phyloP scores from a whole-genome alignment of 208 protist genomes.

The Zelonia costaricensis region DNA sequence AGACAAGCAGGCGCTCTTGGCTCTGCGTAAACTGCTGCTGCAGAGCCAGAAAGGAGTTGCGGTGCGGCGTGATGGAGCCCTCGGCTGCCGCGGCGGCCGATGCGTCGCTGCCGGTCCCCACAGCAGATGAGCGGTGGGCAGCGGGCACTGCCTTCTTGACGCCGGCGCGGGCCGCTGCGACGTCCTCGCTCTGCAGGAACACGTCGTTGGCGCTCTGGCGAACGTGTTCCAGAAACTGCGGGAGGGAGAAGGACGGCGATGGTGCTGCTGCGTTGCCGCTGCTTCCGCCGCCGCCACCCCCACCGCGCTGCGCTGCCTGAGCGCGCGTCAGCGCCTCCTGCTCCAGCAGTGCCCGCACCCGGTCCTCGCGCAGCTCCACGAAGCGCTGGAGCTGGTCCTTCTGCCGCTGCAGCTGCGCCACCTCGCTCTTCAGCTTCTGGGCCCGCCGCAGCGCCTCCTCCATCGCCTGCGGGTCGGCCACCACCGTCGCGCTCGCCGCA shows the following conservation, averaged over 20 bases:
- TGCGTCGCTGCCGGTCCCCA: too few relatives aligned
- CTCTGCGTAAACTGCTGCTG: constrained; percentile 32
- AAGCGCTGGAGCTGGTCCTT: constrained; percentile 75
- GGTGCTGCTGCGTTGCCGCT: constrained; percentile 4
- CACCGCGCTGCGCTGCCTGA: neutral
- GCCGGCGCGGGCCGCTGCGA: constrained; percentile 7
- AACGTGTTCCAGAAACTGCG: constrained; percentile 29
- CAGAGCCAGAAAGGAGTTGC: constrained; percentile 26
- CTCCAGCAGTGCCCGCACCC: constrained; percentile 53
- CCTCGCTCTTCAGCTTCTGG: constrained; percentile 75
- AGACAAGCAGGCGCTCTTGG: constrained; percentile 31
- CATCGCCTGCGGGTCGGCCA: constrained; percentile 63
- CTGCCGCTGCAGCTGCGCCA: constrained; percentile 66
- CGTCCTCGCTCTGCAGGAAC: constrained; percentile 23
- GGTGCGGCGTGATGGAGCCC: constrained; percentile 22
- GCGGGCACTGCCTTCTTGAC: too few relatives aligned
- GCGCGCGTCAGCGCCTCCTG: constrained; percentile 35
- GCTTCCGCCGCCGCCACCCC: neutral
- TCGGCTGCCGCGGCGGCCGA: neutral
- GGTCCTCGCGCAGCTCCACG: constrained; percentile 63
- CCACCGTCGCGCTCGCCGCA: constrained; percentile 60
- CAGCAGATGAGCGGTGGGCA: too few relatives aligned
- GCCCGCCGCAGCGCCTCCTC: constrained; percentile 53
- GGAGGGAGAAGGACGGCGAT: constrained; percentile 10
- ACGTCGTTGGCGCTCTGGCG: constrained; percentile 31